phyloP scores from a whole-genome alignment of 768 basidiomycete species.

The Hypsizygus marmoreus region DNA sequence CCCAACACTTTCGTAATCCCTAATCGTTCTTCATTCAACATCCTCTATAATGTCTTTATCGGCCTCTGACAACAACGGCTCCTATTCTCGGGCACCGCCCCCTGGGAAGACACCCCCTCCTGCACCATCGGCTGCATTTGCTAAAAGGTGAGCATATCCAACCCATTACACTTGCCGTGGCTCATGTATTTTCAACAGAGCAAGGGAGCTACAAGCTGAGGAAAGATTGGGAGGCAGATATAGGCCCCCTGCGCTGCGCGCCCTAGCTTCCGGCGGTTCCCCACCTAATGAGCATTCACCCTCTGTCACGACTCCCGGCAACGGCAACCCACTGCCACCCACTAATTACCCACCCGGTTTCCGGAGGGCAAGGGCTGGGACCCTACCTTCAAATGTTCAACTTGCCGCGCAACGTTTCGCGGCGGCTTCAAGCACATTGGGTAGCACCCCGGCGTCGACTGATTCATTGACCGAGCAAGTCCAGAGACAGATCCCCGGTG shows the following conservation, averaged over 20 bases:
- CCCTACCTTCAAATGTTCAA: constrained; percentile 93
- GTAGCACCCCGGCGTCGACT: constrained; percentile 43
- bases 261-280: constrained; percentile 66
- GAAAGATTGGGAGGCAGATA: constrained; percentile 70
- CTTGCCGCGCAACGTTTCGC: constrained; percentile 84
- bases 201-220: constrained; percentile 83
- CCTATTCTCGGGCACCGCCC: constrained; percentile 76
- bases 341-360: constrained; percentile 85
- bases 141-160: constrained; percentile 66
- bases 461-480: constrained; percentile 49
- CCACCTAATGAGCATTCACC: constrained; percentile 69
- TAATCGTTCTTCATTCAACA: constrained; percentile 71
- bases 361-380: constrained; percentile 94
- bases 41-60: constrained; percentile 89
- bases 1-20: constrained; percentile 64
- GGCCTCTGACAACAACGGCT: constrained; percentile 76
- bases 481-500: constrained; percentile 52
- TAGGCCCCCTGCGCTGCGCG: constrained; percentile 81
- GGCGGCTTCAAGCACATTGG: constrained; percentile 60
- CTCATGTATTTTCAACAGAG: constrained; percentile 45
- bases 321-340: constrained; percentile 60
- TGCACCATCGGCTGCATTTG: constrained; percentile 86
- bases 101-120: constrained; percentile 91
- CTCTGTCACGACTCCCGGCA: constrained; percentile 58
- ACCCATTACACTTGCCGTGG: constrained; percentile 17